These are phyloP conservation scores for Tetrapisispora namnaoensis DNA, from an alignment of 805 yeast species.

Conservation along the genomic window DNA sequence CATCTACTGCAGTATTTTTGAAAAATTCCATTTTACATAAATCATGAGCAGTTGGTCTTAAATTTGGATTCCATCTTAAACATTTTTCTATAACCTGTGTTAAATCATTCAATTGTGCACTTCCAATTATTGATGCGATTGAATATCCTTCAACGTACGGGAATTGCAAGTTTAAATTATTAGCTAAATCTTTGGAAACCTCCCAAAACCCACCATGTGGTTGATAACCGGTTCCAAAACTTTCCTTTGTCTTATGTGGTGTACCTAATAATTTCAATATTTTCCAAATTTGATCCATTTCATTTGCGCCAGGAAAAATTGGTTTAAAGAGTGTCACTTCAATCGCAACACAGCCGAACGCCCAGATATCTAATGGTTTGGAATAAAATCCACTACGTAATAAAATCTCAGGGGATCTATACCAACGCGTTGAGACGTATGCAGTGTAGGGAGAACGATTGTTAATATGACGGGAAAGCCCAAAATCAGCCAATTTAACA, in stretches of 20 bases:
- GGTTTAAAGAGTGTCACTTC: slow-evolving; percentile 69
- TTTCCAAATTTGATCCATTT: slow-evolving; percentile 66
- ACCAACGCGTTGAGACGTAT: slow-evolving; percentile 80
- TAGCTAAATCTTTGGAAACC: slow-evolving; percentile 45
- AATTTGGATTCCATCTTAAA: slow-evolving; percentile 71
- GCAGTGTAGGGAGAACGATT: slow-evolving; percentile 54
- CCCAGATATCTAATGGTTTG: slow-evolving; percentile 74
- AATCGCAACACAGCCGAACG: slow-evolving; percentile 69
- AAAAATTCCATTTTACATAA: slow-evolving; percentile 48
- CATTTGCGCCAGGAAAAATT: slow-evolving; percentile 73
- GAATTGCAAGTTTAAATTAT: slow-evolving; percentile 43
- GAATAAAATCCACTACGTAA: slow-evolving; percentile 54
- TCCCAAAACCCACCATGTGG: slow-evolving; percentile 72
- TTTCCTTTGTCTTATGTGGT: slow-evolving; percentile 36
- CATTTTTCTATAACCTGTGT: slow-evolving; percentile 35
- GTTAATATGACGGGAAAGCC: slow-evolving; percentile 54
- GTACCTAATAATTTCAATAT: slow-evolving; percentile 64
- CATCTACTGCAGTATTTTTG: slow-evolving; percentile 31
- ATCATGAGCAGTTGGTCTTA: slow-evolving; percentile 43
- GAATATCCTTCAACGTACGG: slow-evolving; percentile 47
- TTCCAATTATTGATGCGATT: slow-evolving; percentile 37
- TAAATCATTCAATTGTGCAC: slow-evolving; percentile 33
- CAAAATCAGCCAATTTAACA: slow-evolving; percentile 72
- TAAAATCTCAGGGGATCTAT: slow-evolving; percentile 72
- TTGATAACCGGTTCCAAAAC: slow-evolving; percentile 14